Percentiles rank a stretch among this genome's conserved stretches.
Conservation (phyloP, 1,284 basidiomycete genomes). For the Cutaneotrichosporon sp. region DNA sequence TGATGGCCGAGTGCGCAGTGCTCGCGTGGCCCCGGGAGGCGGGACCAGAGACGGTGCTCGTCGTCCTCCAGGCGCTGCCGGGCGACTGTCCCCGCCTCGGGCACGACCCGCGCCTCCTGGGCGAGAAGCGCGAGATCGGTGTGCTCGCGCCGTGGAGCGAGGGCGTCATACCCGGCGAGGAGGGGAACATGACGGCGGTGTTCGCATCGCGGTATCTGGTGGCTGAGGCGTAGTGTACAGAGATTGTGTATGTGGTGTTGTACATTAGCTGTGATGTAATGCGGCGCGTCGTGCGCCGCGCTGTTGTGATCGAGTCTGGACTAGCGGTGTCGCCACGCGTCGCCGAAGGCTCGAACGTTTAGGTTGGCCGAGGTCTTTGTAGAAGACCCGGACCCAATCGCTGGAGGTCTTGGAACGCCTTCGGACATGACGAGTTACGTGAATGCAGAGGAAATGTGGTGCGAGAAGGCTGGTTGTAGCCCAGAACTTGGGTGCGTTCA, state of each 20-base stretch:
- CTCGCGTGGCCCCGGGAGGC: conserved; percentile 6
- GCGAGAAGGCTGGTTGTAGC: not conserved
- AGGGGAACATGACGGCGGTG: conserved; percentile 14
- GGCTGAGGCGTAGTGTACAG: conserved; percentile 19
- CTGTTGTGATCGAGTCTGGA: too few species aligned
- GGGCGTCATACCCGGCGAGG: conserved; percentile 13
- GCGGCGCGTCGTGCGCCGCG: not conserved
- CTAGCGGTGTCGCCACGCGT: too few species aligned
- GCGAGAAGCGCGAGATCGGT: conserved; percentile 29
- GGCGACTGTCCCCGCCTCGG: conserved; percentile 35
- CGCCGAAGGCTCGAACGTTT: too few species aligned
- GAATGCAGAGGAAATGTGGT: not conserved
- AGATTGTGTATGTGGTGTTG: not conserved
- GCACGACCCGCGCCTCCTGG: conserved; percentile 29
- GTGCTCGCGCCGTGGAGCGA: conserved; percentile 33
- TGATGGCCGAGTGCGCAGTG: conserved; percentile 27
- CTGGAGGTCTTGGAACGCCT: too few species aligned
- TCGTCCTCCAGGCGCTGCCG: conserved; percentile 32
- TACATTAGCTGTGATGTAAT: not conserved
- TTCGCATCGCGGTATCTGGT: conserved; percentile 44
- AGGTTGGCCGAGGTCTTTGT: not conserved
- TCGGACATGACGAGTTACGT: not conserved
- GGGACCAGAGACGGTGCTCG: conserved; percentile 7
- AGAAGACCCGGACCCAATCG: too few species aligned
- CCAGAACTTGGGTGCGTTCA: too few species aligned